Evolutionary conservation across 192 early-diverging fungal species (phyloP), one percentile per base, ranked within the genome.

Genomic region (Bifiguratus adelaidae): DNA sequence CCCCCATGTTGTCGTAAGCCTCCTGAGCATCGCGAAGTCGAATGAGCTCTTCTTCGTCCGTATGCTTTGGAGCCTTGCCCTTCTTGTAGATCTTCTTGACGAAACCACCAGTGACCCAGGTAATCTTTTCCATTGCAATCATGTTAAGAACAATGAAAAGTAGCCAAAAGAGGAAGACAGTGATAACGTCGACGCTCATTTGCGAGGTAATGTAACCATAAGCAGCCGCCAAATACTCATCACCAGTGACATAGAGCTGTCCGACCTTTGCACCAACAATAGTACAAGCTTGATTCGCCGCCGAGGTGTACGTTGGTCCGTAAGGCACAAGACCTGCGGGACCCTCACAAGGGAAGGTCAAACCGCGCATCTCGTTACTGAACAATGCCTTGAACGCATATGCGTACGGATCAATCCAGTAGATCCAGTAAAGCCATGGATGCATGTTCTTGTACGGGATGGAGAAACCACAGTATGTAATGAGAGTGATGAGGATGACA

Each of bases 351-450:
- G 26, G 7, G 19, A 58, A 58, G 2, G 50, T 23, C 49, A 44
- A 47, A 5, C 54, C 54, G n/a, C 29, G 0, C 60, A 83, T 83
- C 67, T 88, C 85, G 56, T 85, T 88, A 36, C 63, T 56, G 58
- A 84, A 57, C 11, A 88, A 67, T 12, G 77, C 60, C 47, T 74
- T 74, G 58, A 72, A 74, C 8, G 67, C 81, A 56, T 85, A 88
- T 1, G 74, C 63, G 24, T 84, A 55, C 11, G 81, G 81, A 49
- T 82, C 80, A 38, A 85, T 77, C 68, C 70, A 83, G 52, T 65
- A 75, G 37, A 84, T 67, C 73, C 33, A n/a, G n/a, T n/a, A n/a
- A n/a, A n/a, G n/a, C n/a, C n/a, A n/a, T n/a, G n/a, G n/a, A n/a
- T n/a, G n/a, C n/a, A 18, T 9, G 22, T 19, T 12, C 24, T 68